A percentile compares a stretch with the other conserved stretches of the same genome.
These are phyloP conservation scores for Hypoxylon lienhwacheense DNA, from an alignment of 495 filamentous ascomycete genomes.

Conservation along the genomic window DNA sequence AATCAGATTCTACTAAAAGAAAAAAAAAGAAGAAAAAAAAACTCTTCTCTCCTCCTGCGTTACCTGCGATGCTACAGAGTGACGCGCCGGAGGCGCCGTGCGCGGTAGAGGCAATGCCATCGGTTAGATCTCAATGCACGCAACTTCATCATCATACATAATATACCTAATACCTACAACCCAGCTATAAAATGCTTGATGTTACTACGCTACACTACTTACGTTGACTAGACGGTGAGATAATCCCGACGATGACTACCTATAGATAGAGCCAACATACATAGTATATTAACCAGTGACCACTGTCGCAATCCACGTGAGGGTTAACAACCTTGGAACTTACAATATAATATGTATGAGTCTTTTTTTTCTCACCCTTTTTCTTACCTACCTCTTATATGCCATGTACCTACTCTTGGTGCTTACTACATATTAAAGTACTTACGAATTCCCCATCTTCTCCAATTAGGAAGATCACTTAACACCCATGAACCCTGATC, in stretches of 20 bases:
- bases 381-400: conserved; percentile 1
- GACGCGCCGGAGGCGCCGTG: conserved; percentile 23
- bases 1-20: conserved; percentile 23
- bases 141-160: conserved; percentile 32
- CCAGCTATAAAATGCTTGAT: conserved; percentile 32
- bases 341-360: conserved; percentile 1
- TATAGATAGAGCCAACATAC: neutral
- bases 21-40: no score
- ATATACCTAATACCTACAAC: no score
- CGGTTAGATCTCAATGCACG: conserved; percentile 27
- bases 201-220: no score
- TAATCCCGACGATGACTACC: no score
- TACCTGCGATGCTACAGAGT: conserved; percentile 15
- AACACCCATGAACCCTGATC: no score
- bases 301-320: no score
- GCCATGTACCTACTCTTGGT: no score
- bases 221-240: no score
- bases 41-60: conserved; percentile 10
- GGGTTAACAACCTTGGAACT: neutral
- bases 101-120: conserved; percentile 23
- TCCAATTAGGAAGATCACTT: no score
- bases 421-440: no score
- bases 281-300: no score
- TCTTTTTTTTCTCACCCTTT: conserved; percentile 14
- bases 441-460: no score